These are phyloP conservation scores for Grigorovia transvaalensis DNA, from an alignment of 805 yeast genomes.

Conservation along the genomic window DNA sequence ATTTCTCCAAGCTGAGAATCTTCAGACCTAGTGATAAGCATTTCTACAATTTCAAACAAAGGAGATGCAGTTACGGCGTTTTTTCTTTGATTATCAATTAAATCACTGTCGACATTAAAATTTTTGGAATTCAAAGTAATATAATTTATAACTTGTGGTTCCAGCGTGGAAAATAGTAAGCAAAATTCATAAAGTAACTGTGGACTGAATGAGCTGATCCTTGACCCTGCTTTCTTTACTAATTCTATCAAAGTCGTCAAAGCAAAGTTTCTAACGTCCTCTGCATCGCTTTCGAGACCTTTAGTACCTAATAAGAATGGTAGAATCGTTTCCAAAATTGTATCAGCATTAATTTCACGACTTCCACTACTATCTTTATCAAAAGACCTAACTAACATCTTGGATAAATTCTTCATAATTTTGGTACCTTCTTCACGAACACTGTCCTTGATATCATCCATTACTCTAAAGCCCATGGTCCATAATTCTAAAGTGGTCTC, in stretches of 20 bases:
- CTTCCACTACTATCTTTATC: slow-evolving; percentile 35
- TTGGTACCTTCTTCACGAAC: slow-evolving; percentile 72
- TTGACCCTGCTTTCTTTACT: slow-evolving; percentile 50
- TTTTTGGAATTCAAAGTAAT: slow-evolving; percentile 81
- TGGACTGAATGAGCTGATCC: slow-evolving; percentile 59
- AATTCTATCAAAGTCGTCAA: slow-evolving; percentile 63
- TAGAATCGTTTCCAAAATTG: slow-evolving; percentile 45
- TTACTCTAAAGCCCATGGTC: slow-evolving; percentile 76
- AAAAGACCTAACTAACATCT: slow-evolving; percentile 47
- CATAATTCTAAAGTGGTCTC: slow-evolving; percentile 55
- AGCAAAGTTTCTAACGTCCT: slow-evolving; percentile 70
- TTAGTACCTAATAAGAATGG: slow-evolving; percentile 73
- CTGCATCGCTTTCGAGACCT: slow-evolving; percentile 78
- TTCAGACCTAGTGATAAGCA: slow-evolving; percentile 48
- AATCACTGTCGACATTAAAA: slow-evolving; percentile 59
- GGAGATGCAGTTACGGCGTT: slow-evolving; percentile 74
- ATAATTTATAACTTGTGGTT: slow-evolving; percentile 84
- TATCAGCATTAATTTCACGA: slow-evolving; percentile 31
- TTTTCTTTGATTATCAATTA: slow-evolving; percentile 67
- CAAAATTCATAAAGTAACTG: slow-evolving; percentile 59
- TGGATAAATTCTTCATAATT: slow-evolving; percentile 57
- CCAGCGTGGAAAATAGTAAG: slow-evolving; percentile 70
- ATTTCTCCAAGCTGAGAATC: slow-evolving; percentile 35
- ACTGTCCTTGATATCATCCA: slow-evolving; percentile 93
- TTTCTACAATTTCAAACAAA: slow-evolving; percentile 77